Conservation (phyloP, 108 stramenopile genomes). For the Schizochytrium sp. region DNA sequence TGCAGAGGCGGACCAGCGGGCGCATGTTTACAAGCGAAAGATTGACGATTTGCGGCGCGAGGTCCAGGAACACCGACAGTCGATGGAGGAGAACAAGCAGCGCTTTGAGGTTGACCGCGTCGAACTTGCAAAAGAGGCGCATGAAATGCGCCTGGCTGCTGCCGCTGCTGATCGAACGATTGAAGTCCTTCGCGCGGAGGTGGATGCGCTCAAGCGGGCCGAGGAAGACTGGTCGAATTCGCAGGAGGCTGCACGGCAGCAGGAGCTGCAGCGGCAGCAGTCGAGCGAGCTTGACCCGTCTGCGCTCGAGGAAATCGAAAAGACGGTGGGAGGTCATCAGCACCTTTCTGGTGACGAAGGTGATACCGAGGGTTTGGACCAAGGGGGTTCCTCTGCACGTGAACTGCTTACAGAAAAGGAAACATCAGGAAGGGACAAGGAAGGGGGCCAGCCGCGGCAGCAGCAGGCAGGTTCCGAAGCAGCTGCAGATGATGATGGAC, state of each 20-base stretch:
- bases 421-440: no score
- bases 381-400: no score
- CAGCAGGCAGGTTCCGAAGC: not conserved
- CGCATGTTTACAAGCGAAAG: not conserved
- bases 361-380: no score
- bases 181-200: not conserved
- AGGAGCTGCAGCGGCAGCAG: not conserved
- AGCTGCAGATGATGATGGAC: not conserved
- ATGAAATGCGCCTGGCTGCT: not conserved
- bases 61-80: not conserved
- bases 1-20: not conserved
- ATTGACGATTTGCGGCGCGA: not conserved
- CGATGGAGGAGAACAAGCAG: not conserved
- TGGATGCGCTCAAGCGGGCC: not conserved
- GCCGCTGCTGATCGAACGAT: not conserved
- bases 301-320: not conserved
- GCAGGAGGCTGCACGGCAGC: not conserved
- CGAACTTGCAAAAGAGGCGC: not conserved
- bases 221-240: not conserved
- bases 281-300: not conserved
- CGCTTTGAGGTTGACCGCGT: not conserved
- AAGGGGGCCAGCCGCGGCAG: no score
- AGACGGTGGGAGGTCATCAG: not conserved
- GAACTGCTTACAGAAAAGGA: no score
- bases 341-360: not conserved